These are phyloP conservation scores for Balamuthia mandrillaris DNA, from an alignment of 208 protist genomes.

Conservation along the genomic window DNA sequence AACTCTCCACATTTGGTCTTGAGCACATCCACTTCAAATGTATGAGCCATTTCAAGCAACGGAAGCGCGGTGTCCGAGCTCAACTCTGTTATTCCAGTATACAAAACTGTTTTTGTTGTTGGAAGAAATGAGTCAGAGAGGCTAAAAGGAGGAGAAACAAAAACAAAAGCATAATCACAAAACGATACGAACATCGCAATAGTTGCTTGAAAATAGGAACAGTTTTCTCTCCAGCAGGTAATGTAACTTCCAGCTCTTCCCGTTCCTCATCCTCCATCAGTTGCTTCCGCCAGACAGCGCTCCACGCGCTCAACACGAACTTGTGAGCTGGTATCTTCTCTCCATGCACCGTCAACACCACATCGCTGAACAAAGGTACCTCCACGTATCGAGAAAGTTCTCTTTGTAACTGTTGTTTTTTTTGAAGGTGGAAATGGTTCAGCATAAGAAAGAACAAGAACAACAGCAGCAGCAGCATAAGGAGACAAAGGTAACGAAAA, in stretches of 20 bases:
- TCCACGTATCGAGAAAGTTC: too few relatives aligned
- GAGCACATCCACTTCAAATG: background rate
- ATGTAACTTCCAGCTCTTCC: background rate
- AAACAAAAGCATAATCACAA: background rate
- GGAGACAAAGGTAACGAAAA: too few relatives aligned
- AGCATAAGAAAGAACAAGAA: background rate
- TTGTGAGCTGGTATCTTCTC: background rate
- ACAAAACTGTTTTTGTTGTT: too few relatives aligned
- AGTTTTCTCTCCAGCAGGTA: background rate
- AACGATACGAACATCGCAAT: background rate
- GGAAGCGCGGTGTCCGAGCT: background rate
- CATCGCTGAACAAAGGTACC: too few relatives aligned
- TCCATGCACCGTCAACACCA: background rate
- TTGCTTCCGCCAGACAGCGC: background rate
- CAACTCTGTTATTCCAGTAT: background rate
- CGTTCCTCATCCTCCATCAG: background rate
- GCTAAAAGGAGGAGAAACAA: background rate
- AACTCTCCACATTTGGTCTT: background rate
- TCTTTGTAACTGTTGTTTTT: too few relatives aligned
- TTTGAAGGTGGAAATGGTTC: background rate
- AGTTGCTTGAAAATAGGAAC: slow-evolving; percentile 9
- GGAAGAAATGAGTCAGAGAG: too few relatives aligned
- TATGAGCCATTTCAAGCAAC: background rate
- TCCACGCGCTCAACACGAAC: background rate
- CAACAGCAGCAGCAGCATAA: background rate